Evolutionary conservation across 2,329 filamentous ascomycete genomes (phyloP).

Genomic region (Penicillium sp.): DNA sequence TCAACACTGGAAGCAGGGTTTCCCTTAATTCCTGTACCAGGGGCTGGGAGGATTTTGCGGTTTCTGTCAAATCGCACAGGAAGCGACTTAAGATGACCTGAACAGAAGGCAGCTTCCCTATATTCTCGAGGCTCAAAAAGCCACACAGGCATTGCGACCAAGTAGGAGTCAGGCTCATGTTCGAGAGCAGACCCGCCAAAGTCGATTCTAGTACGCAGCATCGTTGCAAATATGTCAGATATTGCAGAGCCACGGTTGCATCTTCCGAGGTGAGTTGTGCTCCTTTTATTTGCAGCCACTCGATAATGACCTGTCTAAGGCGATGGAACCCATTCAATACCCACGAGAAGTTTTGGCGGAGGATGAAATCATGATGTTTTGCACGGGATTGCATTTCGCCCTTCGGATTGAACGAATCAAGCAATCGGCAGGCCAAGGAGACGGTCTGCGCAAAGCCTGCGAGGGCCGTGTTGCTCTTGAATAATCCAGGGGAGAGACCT

Average conservation of each 20-base stretch:
- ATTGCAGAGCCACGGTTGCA: slow-evolving; percentile 27
- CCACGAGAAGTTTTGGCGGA: slow-evolving; percentile 38
- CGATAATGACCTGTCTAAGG: slow-evolving; percentile 32
- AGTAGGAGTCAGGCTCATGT: slow-evolving; percentile 29
- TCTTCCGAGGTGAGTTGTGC: slow-evolving; percentile 19
- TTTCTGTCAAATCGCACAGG: slow-evolving; percentile 28
- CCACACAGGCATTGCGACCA: slow-evolving; percentile 35
- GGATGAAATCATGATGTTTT: slow-evolving; percentile 22
- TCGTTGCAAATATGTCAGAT: slow-evolving; percentile 27
- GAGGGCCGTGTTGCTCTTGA: slow-evolving; percentile 27
- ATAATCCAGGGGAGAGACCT: slow-evolving; percentile 31
- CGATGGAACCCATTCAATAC: slow-evolving; percentile 36
- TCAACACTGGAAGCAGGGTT: slow-evolving; percentile 27
- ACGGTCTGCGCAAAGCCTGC: slow-evolving; percentile 31
- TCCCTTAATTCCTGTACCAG: slow-evolving; percentile 27
- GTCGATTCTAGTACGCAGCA: slow-evolving; percentile 24
- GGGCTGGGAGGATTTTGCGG: slow-evolving; percentile 19
- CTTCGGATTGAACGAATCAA: slow-evolving; percentile 32
- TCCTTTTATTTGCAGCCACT: slow-evolving; percentile 27
- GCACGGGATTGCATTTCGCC: slow-evolving; percentile 7
- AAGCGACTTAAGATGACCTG: slow-evolving; percentile 33
- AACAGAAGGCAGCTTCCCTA: slow-evolving; percentile 26
- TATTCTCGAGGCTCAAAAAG: slow-evolving; percentile 27
- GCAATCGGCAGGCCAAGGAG: slow-evolving; percentile 28
- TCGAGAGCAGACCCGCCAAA: slow-evolving; percentile 21